Percentiles rank a stretch among this genome's conserved stretches.
These are phyloP conservation scores for Pelargonium myrrhifolium DNA, from an alignment of 441 rosid species.

Conservation along the genomic window DNA sequence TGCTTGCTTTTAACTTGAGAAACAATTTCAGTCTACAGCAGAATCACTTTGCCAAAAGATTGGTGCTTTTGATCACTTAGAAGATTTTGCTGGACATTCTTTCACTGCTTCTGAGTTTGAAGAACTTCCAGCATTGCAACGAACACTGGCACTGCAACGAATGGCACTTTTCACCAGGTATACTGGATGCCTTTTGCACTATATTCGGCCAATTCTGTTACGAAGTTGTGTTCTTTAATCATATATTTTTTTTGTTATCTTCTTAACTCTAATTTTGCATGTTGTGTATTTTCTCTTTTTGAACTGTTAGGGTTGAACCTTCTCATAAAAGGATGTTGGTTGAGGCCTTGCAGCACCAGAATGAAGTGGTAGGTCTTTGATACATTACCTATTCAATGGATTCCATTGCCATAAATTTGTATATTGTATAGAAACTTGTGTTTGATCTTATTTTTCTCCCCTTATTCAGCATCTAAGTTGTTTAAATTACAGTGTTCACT, in stretches of 20 bases:
- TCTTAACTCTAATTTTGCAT: slow-evolving; percentile 11
- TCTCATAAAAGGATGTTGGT: slow-evolving; percentile 97
- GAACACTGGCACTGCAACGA: slow-evolving; percentile 72
- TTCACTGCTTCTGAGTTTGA: slow-evolving; percentile 95
- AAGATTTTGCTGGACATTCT: slow-evolving; percentile 71
- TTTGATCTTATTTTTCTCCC: neutral
- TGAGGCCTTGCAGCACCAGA: slow-evolving; percentile 91
- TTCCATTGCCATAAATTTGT: neutral
- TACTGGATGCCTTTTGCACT: slow-evolving; percentile 9
- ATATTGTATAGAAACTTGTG: neutral
- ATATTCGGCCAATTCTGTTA: slow-evolving; percentile 5
- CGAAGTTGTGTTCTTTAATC: neutral
- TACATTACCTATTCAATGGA: neutral
- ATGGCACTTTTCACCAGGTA: slow-evolving; percentile 93
- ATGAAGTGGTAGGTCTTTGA: slow-evolving; percentile 76
- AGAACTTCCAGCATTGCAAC: slow-evolving; percentile 85
- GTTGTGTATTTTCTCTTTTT: slow-evolving; percentile 17
- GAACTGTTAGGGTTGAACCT: slow-evolving; percentile 79
- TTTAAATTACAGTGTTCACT: neutral
- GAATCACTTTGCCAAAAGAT: slow-evolving; percentile 93
- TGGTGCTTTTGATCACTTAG: slow-evolving; percentile 89
- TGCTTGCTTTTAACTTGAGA: slow-evolving; percentile 30
- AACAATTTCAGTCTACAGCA: slow-evolving; percentile 74
- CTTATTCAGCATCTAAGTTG: neutral
- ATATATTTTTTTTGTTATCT: slow-evolving; percentile 3